Evolutionary conservation across 2,329 filamentous ascomycete species (phyloP).

Genomic region (Apiospora phragmitis): DNA sequence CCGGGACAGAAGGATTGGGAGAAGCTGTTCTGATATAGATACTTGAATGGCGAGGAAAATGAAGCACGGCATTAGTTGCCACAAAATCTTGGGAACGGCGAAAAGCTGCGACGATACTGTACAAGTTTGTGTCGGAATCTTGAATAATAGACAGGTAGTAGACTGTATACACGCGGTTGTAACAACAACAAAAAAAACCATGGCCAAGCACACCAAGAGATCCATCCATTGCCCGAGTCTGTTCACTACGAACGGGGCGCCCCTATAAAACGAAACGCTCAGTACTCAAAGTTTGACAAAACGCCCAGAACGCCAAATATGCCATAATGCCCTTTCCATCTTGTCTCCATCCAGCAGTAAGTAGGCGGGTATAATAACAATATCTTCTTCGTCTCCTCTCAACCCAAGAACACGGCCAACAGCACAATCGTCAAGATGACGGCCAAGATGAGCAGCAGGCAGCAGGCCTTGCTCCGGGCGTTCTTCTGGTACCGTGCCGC

Average conservation of each 20-base stretch:
- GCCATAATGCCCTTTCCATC: constrained; percentile 18
- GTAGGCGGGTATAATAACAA: background rate
- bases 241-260: too few relatives aligned
- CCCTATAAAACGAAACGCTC: background rate
- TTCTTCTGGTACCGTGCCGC: constrained; percentile 94
- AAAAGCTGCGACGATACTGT: too few relatives aligned
- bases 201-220: too few relatives aligned
- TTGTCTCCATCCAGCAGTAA: constrained; percentile 15
- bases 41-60: too few relatives aligned
- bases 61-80: too few relatives aligned
- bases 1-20: constrained; percentile 20
- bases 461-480: constrained; percentile 92
- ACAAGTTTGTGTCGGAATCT: too few relatives aligned
- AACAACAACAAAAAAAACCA: too few relatives aligned
- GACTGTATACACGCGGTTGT: background rate
- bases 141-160: background rate
- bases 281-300: background rate
- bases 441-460: constrained; percentile 81
- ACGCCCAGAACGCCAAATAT: constrained; percentile 23
- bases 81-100: too few relatives aligned
- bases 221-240: too few relatives aligned
- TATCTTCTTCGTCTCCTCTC: constrained; percentile 21
- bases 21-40: background rate
- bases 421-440: constrained; percentile 89
- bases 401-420: constrained; percentile 80